Percentiles rank a stretch among this genome's conserved stretches.
Conservation (phyloP, 2,329 filamentous ascomycete genomes). For the Botrytis hyacinthi region DNA sequence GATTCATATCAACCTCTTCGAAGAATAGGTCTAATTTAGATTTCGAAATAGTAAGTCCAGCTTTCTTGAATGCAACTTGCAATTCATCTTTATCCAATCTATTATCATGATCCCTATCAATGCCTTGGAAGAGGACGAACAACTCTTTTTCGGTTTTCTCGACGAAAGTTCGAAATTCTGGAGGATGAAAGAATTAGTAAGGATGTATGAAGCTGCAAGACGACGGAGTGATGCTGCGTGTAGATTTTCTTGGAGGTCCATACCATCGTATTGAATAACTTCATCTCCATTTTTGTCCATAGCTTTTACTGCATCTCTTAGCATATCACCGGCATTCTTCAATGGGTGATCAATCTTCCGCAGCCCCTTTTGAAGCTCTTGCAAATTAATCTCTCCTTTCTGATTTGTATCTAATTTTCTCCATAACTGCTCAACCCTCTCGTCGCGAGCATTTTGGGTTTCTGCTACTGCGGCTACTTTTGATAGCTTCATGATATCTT, state of each 20-base stretch:
- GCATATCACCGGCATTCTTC: slow-evolving; percentile 87
- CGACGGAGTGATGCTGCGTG: neutral
- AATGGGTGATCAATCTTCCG: slow-evolving; percentile 87
- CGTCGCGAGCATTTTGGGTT: slow-evolving; percentile 74
- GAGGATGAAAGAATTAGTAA: slow-evolving; percentile 22
- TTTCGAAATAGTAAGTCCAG: slow-evolving; percentile 75
- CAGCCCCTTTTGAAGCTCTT: slow-evolving; percentile 80
- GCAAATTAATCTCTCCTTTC: slow-evolving; percentile 78
- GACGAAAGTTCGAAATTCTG: slow-evolving; percentile 89
- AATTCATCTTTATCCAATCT: slow-evolving; percentile 86
- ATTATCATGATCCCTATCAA: slow-evolving; percentile 83
- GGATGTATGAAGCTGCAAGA: neutral
- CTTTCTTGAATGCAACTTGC: slow-evolving; percentile 70
- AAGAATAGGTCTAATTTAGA: slow-evolving; percentile 84
- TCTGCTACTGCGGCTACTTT: slow-evolving; percentile 76
- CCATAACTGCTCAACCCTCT: slow-evolving; percentile 83
- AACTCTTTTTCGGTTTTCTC: slow-evolving; percentile 83
- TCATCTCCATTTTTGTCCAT: slow-evolving; percentile 88
- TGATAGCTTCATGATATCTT: slow-evolving; percentile 29
- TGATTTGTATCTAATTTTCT: slow-evolving; percentile 71
- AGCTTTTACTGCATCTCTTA: slow-evolving; percentile 74
- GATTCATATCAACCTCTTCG: slow-evolving; percentile 81
- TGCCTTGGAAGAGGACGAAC: slow-evolving; percentile 75
- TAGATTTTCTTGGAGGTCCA: slow-evolving; percentile 33
- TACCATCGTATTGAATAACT: slow-evolving; percentile 87